Conservation (phyloP, 2,329 filamentous ascomycete genomes). For the Curvularia sp. region DNA sequence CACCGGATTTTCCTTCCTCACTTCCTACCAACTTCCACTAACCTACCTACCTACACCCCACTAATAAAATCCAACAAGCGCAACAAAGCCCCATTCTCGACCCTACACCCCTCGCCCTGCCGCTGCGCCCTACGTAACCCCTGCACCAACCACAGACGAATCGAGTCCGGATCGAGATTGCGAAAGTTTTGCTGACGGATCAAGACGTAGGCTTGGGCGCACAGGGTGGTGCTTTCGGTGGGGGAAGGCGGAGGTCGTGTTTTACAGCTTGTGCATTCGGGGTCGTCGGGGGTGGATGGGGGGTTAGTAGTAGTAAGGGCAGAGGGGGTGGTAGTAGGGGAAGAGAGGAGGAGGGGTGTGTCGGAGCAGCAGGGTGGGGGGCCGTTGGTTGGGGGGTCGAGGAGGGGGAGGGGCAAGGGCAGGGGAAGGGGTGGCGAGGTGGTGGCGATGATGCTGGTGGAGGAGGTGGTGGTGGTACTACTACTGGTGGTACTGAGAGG, state of each 20-base stretch:
- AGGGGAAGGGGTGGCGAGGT: slow-evolving; percentile 1
- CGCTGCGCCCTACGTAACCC: slow-evolving; percentile 38
- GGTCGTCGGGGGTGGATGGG: slow-evolving; percentile 1
- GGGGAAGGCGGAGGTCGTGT: slow-evolving; percentile 35
- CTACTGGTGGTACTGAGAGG: not conserved
- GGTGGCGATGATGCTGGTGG: not conserved
- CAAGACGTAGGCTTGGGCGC: slow-evolving; percentile 44
- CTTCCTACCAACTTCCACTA: no score
- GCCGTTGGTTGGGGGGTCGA: slow-evolving; percentile 9
- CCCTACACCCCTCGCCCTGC: slow-evolving; percentile 44
- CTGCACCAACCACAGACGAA: slow-evolving; percentile 42
- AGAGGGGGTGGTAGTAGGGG: not conserved
- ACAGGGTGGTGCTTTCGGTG: slow-evolving; percentile 44
- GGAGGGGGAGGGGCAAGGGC: slow-evolving; percentile 9
- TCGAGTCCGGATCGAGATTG: slow-evolving; percentile 40
- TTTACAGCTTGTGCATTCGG: slow-evolving; percentile 40
- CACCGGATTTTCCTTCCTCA: not conserved
- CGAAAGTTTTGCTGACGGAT: slow-evolving; percentile 47
- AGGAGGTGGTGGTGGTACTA: not conserved
- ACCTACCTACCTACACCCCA: slow-evolving; percentile 18
- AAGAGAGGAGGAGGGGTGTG: slow-evolving; percentile 2
- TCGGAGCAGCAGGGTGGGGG: slow-evolving; percentile 41
- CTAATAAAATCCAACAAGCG: slow-evolving; percentile 48
- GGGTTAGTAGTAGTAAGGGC: not conserved
- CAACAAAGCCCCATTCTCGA: slow-evolving; percentile 46